These are phyloP conservation scores for Lactarius akahatsu DNA, from an alignment of 768 basidiomycete species.

Conservation along the genomic window DNA sequence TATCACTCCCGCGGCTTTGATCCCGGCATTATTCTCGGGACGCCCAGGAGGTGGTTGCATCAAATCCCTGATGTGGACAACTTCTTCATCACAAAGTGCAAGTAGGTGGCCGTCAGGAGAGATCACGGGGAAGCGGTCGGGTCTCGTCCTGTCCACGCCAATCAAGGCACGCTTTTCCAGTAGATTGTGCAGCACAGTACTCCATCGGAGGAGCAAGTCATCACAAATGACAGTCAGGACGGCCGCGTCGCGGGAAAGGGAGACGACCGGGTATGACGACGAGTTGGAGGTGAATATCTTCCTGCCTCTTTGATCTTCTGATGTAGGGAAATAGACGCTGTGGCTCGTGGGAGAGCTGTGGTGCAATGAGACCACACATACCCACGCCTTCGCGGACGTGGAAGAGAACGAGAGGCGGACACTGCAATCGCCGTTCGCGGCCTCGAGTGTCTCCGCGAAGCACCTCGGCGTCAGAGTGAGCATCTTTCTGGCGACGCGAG, in stretches of 20 bases:
- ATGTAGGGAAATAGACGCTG: constrained; percentile 11
- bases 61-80: constrained; percentile 19
- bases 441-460: constrained; percentile 8
- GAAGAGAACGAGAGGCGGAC: constrained; percentile 12
- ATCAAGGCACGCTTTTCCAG: constrained; percentile 6
- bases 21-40: neutral
- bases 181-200: neutral
- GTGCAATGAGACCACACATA: constrained; percentile 8
- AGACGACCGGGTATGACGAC: constrained; percentile 10
- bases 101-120: constrained; percentile 19
- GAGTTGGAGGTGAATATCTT: constrained; percentile 13
- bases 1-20: constrained; percentile 17
- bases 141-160: constrained; percentile 8
- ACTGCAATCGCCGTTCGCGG: neutral
- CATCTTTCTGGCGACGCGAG: neutral
- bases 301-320: constrained; percentile 13
- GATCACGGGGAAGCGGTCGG: constrained; percentile 19
- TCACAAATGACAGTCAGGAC: constrained; percentile 18
- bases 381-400: constrained; percentile 12
- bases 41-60: constrained; percentile 6
- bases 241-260: constrained; percentile 16
- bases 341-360: neutral
- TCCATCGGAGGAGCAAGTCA: constrained; percentile 11
- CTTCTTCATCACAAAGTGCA: constrained; percentile 15
- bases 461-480: constrained; percentile 13